Percentiles rank a stretch among this genome's conserved stretches.
Evolutionary conservation across 2,329 filamentous ascomycete species (phyloP).

Genomic region (Claviceps capensis): DNA sequence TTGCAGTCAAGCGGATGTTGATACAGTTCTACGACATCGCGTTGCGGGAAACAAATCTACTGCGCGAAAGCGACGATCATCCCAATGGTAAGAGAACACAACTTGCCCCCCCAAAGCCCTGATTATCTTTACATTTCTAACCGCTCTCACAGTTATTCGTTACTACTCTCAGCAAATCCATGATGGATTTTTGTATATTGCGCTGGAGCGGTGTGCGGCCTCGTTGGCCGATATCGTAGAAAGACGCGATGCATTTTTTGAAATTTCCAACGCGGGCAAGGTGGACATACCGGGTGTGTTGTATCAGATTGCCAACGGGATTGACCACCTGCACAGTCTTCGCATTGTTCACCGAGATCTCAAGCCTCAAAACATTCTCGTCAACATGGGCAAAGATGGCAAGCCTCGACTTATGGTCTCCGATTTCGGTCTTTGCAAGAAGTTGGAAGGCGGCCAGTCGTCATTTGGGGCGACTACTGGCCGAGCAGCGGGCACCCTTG

Average conservation of each 20-base stretch:
- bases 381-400: slow-evolving; percentile 56
- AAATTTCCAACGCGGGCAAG: slow-evolving; percentile 59
- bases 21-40: slow-evolving; percentile 94
- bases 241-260: slow-evolving; percentile 51
- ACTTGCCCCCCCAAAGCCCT: neutral
- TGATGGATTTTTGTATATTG: slow-evolving; percentile 88
- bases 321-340: slow-evolving; percentile 78
- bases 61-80: slow-evolving; percentile 90
- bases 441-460: slow-evolving; percentile 84
- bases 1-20: slow-evolving; percentile 94
- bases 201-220: slow-evolving; percentile 83
- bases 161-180: slow-evolving; percentile 89
- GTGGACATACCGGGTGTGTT: slow-evolving; percentile 67
- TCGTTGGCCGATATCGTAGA: slow-evolving; percentile 87
- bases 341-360: slow-evolving; percentile 95
- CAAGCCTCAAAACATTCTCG: slow-evolving; percentile 94
- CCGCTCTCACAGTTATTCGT: slow-evolving; percentile 58
- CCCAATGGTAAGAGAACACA: slow-evolving; percentile 50
- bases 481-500: slow-evolving; percentile 82
- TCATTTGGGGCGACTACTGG: slow-evolving; percentile 91
- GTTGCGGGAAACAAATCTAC: slow-evolving; percentile 77
- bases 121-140: neutral
- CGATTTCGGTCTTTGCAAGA: slow-evolving; percentile 96
- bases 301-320: slow-evolving; percentile 78
- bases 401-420: slow-evolving; percentile 83